Evolutionary conservation across 2,329 filamentous ascomycete species (phyloP).

Genomic region (Lachnellula arida): DNA sequence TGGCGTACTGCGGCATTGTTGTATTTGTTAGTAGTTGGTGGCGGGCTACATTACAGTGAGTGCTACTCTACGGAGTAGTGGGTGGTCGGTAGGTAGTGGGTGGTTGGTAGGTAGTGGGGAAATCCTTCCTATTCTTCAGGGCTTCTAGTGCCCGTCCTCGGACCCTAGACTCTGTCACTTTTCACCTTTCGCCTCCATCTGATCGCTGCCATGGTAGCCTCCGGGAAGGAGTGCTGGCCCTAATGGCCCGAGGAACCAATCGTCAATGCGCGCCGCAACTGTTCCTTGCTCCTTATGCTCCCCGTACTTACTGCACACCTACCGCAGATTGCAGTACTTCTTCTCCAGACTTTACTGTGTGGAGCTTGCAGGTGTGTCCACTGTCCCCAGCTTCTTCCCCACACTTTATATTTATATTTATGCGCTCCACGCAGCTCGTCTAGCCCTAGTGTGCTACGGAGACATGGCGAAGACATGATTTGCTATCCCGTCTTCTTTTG

Average conservation of each 20-base stretch:
- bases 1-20: too few species aligned
- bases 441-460: not conserved
- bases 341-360: not conserved
- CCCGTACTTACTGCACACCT: not conserved
- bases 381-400: constrained; percentile 1
- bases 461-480: constrained; percentile 2
- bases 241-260: constrained; percentile 6
- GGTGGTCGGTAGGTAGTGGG: too few species aligned
- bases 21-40: too few species aligned
- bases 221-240: not conserved
- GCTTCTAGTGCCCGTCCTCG: constrained; percentile 1
- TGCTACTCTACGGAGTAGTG: too few species aligned
- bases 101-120: not conserved
- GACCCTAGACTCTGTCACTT: constrained; percentile 3
- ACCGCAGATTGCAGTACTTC: not conserved
- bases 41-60: too few species aligned
- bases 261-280: constrained; percentile 4
- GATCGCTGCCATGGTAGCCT: constrained; percentile 1
- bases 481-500: not conserved
- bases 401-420: constrained; percentile 10
- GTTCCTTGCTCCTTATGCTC: not conserved
- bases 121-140: constrained; percentile 7
- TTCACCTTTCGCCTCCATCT: constrained; percentile 3
- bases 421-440: constrained; percentile 4
- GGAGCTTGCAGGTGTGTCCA: too few species aligned